Evolutionary conservation across 345 rosid species (phyloP).

Genomic region (Aurinia saxatilis): DNA sequence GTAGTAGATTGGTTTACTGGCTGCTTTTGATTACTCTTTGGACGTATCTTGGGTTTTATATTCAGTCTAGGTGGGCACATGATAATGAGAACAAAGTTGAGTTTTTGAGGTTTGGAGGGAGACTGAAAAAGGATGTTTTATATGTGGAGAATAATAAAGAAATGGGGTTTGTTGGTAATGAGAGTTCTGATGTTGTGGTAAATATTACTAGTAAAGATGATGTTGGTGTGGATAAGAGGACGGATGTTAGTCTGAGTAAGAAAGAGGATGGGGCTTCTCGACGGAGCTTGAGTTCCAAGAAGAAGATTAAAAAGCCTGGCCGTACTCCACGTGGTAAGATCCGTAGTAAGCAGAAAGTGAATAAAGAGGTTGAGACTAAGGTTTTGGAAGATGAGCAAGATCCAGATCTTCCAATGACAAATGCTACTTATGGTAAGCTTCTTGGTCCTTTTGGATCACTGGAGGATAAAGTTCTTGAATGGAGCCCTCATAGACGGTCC

Average conservation of each 20-base stretch:
- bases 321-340: slow-evolving; percentile 41
- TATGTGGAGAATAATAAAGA: slow-evolving; percentile 25
- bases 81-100: slow-evolving; percentile 58
- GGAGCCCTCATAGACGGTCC: slow-evolving; percentile 82
- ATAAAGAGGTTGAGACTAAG: slow-evolving; percentile 25
- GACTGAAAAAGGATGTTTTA: slow-evolving; percentile 22
- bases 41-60: slow-evolving; percentile 89
- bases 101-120: slow-evolving; percentile 60
- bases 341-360: slow-evolving; percentile 40
- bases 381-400: slow-evolving; percentile 45
- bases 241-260: slow-evolving; percentile 44
- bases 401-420: slow-evolving; percentile 50
- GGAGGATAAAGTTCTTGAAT: slow-evolving; percentile 68
- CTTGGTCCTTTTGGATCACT: slow-evolving; percentile 81
- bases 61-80: slow-evolving; percentile 98
- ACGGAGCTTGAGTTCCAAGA: slow-evolving; percentile 31
- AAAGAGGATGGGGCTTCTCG: slow-evolving; percentile 36
- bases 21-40: slow-evolving; percentile 88
- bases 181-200: slow-evolving; percentile 32
- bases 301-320: slow-evolving; percentile 39
- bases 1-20: slow-evolving; percentile 73
- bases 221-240: slow-evolving; percentile 29
- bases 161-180: slow-evolving; percentile 42
- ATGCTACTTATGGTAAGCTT: slow-evolving; percentile 68
- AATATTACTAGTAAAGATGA: slow-evolving; percentile 29